Evolutionary conservation across 2,329 filamentous ascomycete species (phyloP).

Genomic region (Penicillium paneum): DNA sequence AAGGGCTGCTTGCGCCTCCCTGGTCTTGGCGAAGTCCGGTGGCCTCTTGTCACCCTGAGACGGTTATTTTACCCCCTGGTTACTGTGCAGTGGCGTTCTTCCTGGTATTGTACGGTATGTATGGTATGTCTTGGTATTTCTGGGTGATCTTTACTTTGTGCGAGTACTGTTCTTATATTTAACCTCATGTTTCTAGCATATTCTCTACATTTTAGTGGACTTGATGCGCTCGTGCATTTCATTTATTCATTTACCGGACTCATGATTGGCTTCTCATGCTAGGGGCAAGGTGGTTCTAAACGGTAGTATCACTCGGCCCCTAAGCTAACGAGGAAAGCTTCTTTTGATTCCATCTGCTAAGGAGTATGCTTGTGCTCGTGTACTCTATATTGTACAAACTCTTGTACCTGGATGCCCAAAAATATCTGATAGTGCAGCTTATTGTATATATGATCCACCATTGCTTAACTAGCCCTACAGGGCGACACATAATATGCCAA

Average conservation of each 20-base stretch:
- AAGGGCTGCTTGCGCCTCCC: constrained; percentile 27
- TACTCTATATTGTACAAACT: background rate
- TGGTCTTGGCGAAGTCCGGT: constrained; percentile 9
- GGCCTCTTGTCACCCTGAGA: constrained; percentile 20
- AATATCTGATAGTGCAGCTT: background rate
- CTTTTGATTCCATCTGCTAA: background rate
- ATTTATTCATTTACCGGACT: background rate
- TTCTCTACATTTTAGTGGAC: background rate
- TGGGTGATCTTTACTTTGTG: background rate
- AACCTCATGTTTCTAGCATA: background rate
- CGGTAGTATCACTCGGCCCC: background rate
- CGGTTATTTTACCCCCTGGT: constrained; percentile 26
- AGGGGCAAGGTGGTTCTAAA: background rate
- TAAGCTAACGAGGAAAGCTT: constrained; percentile 1
- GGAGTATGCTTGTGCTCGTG: constrained; percentile 10
- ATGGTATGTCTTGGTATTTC: background rate
- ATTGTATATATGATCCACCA: constrained; percentile 6
- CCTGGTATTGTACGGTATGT: constrained; percentile 7
- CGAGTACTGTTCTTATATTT: too few species aligned
- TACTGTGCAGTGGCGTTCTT: constrained; percentile 13
- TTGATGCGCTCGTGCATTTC: background rate
- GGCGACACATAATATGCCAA: background rate
- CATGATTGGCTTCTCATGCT: background rate
- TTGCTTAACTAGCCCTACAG: background rate
- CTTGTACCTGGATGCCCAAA: background rate